phyloP scores from a whole-genome alignment of 495 filamentous ascomycete species.

The Penicillium samsonianum region DNA sequence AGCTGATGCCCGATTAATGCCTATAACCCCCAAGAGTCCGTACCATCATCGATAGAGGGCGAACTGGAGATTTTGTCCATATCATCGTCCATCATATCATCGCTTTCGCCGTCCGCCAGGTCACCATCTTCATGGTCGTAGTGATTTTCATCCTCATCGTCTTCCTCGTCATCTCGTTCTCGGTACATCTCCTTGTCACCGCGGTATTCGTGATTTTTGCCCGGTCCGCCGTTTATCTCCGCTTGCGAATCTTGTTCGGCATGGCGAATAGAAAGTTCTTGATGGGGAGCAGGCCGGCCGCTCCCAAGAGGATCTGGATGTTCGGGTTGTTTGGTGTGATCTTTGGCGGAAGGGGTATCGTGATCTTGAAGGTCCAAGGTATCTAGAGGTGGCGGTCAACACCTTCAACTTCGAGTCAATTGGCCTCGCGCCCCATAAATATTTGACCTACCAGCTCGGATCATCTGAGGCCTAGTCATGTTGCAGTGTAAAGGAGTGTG shows the following conservation, averaged over 20 bases:
- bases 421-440: constrained; percentile 17
- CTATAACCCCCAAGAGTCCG: constrained; percentile 45
- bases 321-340: constrained; percentile 61
- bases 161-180: constrained; percentile 40
- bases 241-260: constrained; percentile 72
- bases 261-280: constrained; percentile 77
- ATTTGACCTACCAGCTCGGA: constrained; percentile 68
- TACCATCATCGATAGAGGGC: constrained; percentile 98
- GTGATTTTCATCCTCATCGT: constrained; percentile 47
- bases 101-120: constrained; percentile 70
- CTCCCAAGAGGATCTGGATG: constrained; percentile 51
- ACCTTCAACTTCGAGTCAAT: constrained; percentile 7
- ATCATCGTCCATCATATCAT: constrained; percentile 82
- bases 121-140: constrained; percentile 62
- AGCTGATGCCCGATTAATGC: constrained; percentile 40
- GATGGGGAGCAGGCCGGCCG: constrained; percentile 75
- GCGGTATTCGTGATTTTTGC: constrained; percentile 47
- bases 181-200: constrained; percentile 49
- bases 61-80: constrained; percentile 97
- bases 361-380: constrained; percentile 92
- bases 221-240: constrained; percentile 57
- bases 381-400: constrained; percentile 56
- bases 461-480: constrained; percentile 77
- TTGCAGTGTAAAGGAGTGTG: constrained; percentile 25
- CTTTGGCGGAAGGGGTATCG: constrained; percentile 77